Evolutionary conservation across 2,329 filamentous ascomycete genomes (phyloP), one percentile per base, ranked within the genome.

Genomic region (Metarhizium humberi): DNA sequence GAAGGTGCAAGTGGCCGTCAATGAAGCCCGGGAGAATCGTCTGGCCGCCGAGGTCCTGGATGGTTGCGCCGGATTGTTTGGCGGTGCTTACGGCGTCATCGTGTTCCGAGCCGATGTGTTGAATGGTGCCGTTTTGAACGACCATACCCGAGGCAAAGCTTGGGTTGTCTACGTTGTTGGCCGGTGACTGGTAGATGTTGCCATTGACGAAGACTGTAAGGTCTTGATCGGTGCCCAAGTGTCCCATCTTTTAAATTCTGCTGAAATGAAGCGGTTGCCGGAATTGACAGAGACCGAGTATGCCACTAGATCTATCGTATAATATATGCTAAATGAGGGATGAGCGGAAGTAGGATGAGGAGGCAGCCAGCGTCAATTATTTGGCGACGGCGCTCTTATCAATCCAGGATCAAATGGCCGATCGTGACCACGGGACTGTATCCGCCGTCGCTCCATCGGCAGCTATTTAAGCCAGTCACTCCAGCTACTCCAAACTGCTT

Each of bases 1-100:
- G 70, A 10, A 83, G 70, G 61, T 83, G 80, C 66, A 81, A 73
- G 57, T 83, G 80, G 6, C 77, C 78, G 56, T 83, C 80, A 43
- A 82, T 75, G 66, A 83, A 82, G 14, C 79, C 75, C 0, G 80
- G 79, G 2, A 82, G 68, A 3, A 82, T 67, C 1, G 70, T 72
- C 25, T 62, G 63, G 1, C 70, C 69, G 1, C 51, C 52, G 3
- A 74, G 54, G 36, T 73, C 65, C 32, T 62, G 59, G 18, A 61
- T 47, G 8, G 49, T 40, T 30, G 62, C 63, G 16, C 63, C 67
- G 3, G 57, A 56, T 3, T 58, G 54, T 40, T 60, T 62, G 4
- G 67, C 69, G 1, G 59, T 52, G 2, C 55, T 43, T 3, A 66
- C 62, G 11, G 58, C 56, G 0, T 54, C 43, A 51, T 70, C 64